phyloP scores from a whole-genome alignment of 176 grass and related monocot genomes.

The Pharus latifolius region DNA sequence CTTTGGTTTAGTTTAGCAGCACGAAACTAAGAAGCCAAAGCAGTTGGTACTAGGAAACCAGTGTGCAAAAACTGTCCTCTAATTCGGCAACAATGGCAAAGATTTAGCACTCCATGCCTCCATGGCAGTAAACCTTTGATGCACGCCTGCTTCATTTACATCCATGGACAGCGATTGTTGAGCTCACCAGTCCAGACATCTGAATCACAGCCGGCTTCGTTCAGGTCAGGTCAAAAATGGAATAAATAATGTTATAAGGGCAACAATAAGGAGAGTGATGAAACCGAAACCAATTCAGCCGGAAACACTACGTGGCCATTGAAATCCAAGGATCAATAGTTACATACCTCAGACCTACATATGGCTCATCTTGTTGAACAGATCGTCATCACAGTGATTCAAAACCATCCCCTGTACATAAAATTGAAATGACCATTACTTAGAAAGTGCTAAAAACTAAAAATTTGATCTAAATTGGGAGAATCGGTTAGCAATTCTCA shows the following conservation, averaged over 20 bases:
- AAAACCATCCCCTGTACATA: slow-evolving; percentile 24
- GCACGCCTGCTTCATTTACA: too few relatives aligned
- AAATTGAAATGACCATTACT: background rate
- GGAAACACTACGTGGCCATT: slow-evolving; percentile 18
- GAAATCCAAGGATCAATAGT: background rate
- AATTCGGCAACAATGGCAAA: too few relatives aligned
- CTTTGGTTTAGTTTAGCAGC: too few relatives aligned
- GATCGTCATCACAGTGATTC: background rate
- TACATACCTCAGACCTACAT: background rate
- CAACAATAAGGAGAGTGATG: background rate
- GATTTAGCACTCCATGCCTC: too few relatives aligned
- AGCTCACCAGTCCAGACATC: slow-evolving; percentile 33
- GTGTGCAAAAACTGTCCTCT: too few relatives aligned
- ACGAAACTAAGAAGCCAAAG: too few relatives aligned
- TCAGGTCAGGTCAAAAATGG: slow-evolving; percentile 62
- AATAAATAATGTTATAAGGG: slow-evolving; percentile 36
- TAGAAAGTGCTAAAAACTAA: background rate
- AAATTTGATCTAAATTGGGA: background rate
- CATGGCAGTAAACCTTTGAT: too few relatives aligned
- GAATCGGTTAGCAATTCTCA: background rate
- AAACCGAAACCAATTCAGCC: background rate
- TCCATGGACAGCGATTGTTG: too few relatives aligned
- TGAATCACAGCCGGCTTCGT: slow-evolving; percentile 18
- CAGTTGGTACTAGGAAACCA: too few relatives aligned
- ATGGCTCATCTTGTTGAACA: background rate